A percentile compares a stretch with the other conserved stretches of the same genome.
Conservation (phyloP, 1,284 basidiomycete genomes). For the Cystobasidiaceae sp. region DNA sequence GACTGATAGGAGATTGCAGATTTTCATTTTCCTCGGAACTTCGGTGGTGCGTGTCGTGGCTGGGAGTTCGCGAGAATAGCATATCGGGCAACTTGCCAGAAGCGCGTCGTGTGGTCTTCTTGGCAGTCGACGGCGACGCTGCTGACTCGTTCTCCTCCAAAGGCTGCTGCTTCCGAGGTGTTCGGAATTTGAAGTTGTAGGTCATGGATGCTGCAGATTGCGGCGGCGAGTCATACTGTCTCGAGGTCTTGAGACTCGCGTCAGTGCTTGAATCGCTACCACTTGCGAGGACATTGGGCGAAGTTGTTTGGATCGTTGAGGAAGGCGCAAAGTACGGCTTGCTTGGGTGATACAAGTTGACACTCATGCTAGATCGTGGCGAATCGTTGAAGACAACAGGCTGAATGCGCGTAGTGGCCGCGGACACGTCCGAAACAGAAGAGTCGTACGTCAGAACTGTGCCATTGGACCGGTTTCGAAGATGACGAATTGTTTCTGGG, state of each 20-base stretch:
- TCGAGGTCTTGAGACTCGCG: too few species aligned
- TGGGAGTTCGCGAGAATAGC: slow-evolving; percentile 1
- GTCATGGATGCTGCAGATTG: neutral
- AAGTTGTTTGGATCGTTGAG: too few species aligned
- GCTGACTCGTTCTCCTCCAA: too few species aligned
- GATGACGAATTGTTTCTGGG: neutral
- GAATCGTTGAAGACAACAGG: slow-evolving; percentile 22
- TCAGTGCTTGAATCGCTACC: too few species aligned
- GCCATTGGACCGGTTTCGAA: slow-evolving; percentile 13
- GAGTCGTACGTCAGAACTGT: slow-evolving; percentile 2
- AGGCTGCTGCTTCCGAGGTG: too few species aligned
- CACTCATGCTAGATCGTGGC: slow-evolving; percentile 6
- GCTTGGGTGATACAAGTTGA: neutral
- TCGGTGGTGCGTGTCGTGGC: too few species aligned
- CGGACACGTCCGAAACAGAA: neutral
- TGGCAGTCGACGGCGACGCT: too few species aligned
- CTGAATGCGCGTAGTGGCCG: neutral
- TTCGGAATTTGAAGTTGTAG: neutral
- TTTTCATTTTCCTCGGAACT: too few species aligned
- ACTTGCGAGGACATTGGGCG: too few species aligned
- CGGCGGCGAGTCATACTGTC: too few species aligned
- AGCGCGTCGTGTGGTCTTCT: neutral
- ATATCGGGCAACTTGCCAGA: slow-evolving; percentile 18
- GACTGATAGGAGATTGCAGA: neutral
- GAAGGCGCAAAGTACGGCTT: neutral